These are phyloP conservation scores for Talaromyces stipitatus DNA, from an alignment of 495 filamentous ascomycete species.

Conservation along the genomic window DNA sequence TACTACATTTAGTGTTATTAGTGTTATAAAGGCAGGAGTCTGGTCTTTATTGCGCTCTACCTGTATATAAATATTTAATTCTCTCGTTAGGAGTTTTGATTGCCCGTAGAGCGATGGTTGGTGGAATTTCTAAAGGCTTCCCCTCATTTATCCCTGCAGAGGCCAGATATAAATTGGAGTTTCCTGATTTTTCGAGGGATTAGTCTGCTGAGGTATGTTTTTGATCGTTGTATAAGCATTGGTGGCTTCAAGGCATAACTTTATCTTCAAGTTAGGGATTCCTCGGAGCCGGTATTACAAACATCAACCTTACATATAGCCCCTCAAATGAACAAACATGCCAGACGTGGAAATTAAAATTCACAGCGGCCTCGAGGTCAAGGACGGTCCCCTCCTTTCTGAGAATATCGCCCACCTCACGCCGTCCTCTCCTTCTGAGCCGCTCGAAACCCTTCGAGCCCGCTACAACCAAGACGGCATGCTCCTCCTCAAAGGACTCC, in stretches of 20 bases:
- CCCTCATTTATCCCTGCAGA: background rate
- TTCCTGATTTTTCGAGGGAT: background rate
- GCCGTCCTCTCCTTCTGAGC: slow-evolving; percentile 28
- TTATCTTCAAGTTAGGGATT: background rate
- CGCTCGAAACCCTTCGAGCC: slow-evolving; percentile 38
- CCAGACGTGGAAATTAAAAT: background rate
- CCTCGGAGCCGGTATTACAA: too few relatives aligned
- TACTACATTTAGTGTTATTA: too few relatives aligned
- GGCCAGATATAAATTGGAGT: background rate
- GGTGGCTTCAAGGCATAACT: background rate
- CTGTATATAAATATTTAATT: too few relatives aligned
- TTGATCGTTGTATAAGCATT: too few relatives aligned
- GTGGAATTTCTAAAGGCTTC: too few relatives aligned
- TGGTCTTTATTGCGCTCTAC: too few relatives aligned
- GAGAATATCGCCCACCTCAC: slow-evolving; percentile 37
- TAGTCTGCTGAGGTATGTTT: too few relatives aligned
- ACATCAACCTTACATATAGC: background rate
- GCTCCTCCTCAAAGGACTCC: slow-evolving; percentile 50
- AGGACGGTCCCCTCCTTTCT: slow-evolving; percentile 45
- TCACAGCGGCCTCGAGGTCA: slow-evolving; percentile 31
- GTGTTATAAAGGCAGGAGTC: too few relatives aligned
- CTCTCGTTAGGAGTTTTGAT: too few relatives aligned
- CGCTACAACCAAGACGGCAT: slow-evolving; percentile 52
- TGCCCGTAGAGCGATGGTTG: too few relatives aligned
- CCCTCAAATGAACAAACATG: background rate